These are phyloP conservation scores for Triangularia verruculosa DNA, from an alignment of 2,329 filamentous ascomycete genomes.

Conservation along the genomic window DNA sequence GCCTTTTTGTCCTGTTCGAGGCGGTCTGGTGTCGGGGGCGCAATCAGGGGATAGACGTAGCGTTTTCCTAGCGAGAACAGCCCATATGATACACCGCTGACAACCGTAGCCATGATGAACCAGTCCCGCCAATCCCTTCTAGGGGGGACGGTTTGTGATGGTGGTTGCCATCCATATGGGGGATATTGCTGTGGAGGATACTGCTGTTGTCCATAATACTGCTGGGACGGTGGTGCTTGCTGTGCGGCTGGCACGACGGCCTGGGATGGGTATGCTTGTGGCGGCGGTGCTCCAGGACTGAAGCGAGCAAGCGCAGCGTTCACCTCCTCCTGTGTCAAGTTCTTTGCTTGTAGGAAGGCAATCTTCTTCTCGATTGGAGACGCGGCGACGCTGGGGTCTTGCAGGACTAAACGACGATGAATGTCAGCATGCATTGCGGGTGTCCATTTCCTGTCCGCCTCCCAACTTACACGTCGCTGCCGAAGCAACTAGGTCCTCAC, in stretches of 20 bases:
- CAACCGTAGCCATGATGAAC: conserved; percentile 99
- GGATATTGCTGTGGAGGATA: conserved; percentile 47
- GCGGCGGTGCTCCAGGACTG: conserved; percentile 42
- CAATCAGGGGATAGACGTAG: conserved; percentile 86
- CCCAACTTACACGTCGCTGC: conserved; percentile 44
- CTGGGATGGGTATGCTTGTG: conserved; percentile 38
- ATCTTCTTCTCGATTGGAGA: conserved; percentile 92
- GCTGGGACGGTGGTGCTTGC: conserved; percentile 43
- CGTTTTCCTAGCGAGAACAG: conserved; percentile 83
- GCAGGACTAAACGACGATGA: conserved; percentile 66
- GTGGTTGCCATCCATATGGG: conserved; percentile 55
- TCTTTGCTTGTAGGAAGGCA: conserved; percentile 92
- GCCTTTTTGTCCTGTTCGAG: conserved; percentile 90
- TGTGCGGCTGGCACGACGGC: conserved; percentile 32
- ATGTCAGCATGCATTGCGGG: conserved; percentile 9
- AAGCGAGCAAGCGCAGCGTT: conserved; percentile 76
- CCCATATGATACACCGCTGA: conserved; percentile 84
- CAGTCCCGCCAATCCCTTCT: conserved; percentile 93
- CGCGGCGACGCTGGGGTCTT: conserved; percentile 85
- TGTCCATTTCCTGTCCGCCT: background rate
- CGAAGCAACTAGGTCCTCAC: conserved; percentile 87
- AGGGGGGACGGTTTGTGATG: conserved; percentile 49
- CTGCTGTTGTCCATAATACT: conserved; percentile 40
- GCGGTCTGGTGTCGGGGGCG: conserved; percentile 89
- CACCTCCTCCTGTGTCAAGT: conserved; percentile 94